Evolutionary conservation across 305 asterid species (phyloP), one percentile per base, ranked within the genome.

Genomic region (Vinca major): DNA sequence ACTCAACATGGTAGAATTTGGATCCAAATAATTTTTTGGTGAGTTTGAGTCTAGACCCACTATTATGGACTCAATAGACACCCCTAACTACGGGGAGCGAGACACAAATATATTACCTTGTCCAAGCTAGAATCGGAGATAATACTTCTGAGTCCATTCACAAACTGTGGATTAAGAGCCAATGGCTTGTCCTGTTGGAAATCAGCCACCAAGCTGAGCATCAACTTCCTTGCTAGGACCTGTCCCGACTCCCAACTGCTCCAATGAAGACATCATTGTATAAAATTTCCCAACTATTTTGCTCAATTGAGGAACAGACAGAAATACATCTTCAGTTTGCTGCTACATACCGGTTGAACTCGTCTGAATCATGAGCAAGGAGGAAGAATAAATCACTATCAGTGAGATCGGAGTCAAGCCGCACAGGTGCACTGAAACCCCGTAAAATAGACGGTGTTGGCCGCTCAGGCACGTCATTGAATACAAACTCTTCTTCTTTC

Each of bases 191-290:
- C 85, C 74, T 84, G 85, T 76, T 89, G 99, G 84, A 78, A 89
- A 85, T 93, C 95, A 7, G 84, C 82, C 54, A 93, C 97, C 65
- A 88, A 81, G 72, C 77, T 79, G 74, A 93, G 96, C 97, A 93
- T 93, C 84, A 89, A 70, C 73, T 93, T 90, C 82, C 99, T 88
- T 44, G 91, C 95, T 81, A 93, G 78, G 9, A 84, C 82, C 85
- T 93, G 99, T 49, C 97, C 96, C 1, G 97, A 89, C 82, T 93
- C 99, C 99, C 99, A 93, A 66, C 99, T 90, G 67, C 67, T 68
- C 70, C 70, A 83, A 57, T 43, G 71, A 73, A 66, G 8, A 43
- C 4, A 73, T 45, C 39, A 67, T 73, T 37, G 21, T 3, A 14
- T 13, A 62, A 74, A 37, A 73, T 48, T 39, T 52, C 43, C 61